Evolutionary conservation across 805 yeast species (phyloP).

Genomic region (Suhomyces xylopsoci): DNA sequence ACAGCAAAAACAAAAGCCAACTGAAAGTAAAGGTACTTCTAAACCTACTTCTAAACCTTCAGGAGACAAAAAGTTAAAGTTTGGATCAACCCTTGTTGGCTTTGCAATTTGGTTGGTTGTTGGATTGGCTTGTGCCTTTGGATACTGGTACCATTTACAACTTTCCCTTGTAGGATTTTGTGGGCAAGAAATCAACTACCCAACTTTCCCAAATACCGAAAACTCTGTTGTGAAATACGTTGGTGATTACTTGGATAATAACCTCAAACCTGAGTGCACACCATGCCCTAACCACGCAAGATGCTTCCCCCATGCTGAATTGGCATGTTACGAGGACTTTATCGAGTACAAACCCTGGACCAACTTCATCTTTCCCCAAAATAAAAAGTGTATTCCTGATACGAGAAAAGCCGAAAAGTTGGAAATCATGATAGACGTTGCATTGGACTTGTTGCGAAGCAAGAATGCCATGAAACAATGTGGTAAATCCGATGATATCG

Average conservation of each 20-base stretch:
- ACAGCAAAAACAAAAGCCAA: background rate
- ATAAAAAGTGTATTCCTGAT: slow-evolving; percentile 65
- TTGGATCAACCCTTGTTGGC: slow-evolving; percentile 1
- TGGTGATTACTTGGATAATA: slow-evolving; percentile 45
- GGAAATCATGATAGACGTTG: slow-evolving; percentile 61
- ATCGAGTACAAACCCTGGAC: slow-evolving; percentile 51
- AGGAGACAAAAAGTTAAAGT: background rate
- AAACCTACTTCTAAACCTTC: background rate
- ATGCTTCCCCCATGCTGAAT: slow-evolving; percentile 58
- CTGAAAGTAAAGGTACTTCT: background rate
- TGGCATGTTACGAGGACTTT: slow-evolving; percentile 72
- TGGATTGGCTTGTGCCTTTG: slow-evolving; percentile 29
- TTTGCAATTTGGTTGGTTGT: slow-evolving; percentile 22
- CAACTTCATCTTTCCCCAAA: slow-evolving; percentile 46
- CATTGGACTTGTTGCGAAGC: slow-evolving; percentile 61
- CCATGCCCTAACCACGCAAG: slow-evolving; percentile 80
- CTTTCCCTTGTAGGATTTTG: slow-evolving; percentile 68
- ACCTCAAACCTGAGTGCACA: slow-evolving; percentile 59
- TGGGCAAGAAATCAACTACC: slow-evolving; percentile 53
- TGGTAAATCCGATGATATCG: slow-evolving; percentile 46
- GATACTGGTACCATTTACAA: slow-evolving; percentile 65
- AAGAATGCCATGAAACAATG: slow-evolving; percentile 65
- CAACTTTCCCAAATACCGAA: slow-evolving; percentile 33
- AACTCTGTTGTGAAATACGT: slow-evolving; percentile 28
- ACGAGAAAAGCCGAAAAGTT: slow-evolving; percentile 65